Evolutionary conservation across 257 asterid genomes (phyloP), one percentile per base, ranked within the genome.

Genomic region (Gynochthodes officinalis): DNA sequence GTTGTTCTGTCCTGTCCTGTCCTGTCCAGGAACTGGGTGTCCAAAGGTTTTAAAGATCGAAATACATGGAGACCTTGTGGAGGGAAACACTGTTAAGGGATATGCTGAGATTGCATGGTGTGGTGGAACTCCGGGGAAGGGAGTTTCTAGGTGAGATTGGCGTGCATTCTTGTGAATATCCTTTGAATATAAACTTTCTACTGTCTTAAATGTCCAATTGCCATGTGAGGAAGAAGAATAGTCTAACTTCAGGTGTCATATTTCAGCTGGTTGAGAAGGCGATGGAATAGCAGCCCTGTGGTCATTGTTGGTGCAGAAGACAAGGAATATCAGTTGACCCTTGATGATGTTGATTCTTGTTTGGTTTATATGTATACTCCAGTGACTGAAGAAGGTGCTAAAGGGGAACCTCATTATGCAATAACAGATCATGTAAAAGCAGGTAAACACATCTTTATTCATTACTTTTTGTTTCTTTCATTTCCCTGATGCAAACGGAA

Each of bases 321-420:
- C 64, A 90, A 91, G 75, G 96, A 90, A 79, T 95, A 95, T 77
- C 76, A 82, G 78, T 78, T 95, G 85, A 86, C 77, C 43, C 71
- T 95, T n/a, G 96, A 91, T 48, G 99, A 95, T 69, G 76, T 95
- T 67, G 97, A 81, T 79, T 91, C 96, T 8, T 92, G 99, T 75
- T 83, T 95, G 86, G 91, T 95, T 70, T 94, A 85, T 76, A 95
- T 95, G 99, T 92, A 89, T 79, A 95, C 99, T 68, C 97, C 98
- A 73, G 96, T 91, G 58, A 90, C 98, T 61, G 92, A 87, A 81
- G 98, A 89, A 84, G 93, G 97, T 82, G 83, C 87, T 81, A 95
- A 95, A 86, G 99, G 99, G 79, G 99, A 95, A 83, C 94, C 98
- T 79, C 96, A 95, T 57, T 92, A 89, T 86, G 96, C 96, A 49